phyloP scores from a whole-genome alignment of 2,329 filamentous ascomycete species.

The Penicillium vulpinum region DNA sequence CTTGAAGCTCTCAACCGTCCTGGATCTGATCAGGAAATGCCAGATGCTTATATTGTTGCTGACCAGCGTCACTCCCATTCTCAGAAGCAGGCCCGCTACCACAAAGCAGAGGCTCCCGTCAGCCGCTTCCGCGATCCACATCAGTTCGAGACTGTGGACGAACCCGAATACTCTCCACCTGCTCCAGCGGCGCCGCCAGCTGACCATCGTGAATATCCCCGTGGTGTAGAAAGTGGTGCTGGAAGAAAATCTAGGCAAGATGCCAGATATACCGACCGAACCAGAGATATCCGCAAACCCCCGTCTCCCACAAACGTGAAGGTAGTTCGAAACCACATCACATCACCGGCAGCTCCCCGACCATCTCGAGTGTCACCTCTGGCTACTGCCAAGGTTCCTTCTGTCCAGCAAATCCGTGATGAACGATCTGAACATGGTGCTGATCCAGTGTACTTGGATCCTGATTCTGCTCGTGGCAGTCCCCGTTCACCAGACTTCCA shows the following conservation, averaged over 20 bases:
- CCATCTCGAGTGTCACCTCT: slow-evolving; percentile 67
- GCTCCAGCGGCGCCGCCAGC: slow-evolving; percentile 41
- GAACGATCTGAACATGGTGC: slow-evolving; percentile 40
- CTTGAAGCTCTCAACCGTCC: slow-evolving; percentile 40
- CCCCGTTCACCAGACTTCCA: slow-evolving; percentile 44
- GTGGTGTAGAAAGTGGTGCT: slow-evolving; percentile 28
- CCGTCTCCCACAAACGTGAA: slow-evolving; percentile 52
- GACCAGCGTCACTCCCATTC: slow-evolving; percentile 34
- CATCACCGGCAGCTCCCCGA: slow-evolving; percentile 71
- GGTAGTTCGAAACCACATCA: slow-evolving; percentile 71
- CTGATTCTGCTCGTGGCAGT: slow-evolving; percentile 44
- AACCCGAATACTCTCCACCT: slow-evolving; percentile 52
- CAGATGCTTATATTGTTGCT: slow-evolving; percentile 42
- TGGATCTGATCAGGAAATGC: slow-evolving; percentile 41
- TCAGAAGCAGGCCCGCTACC: slow-evolving; percentile 32
- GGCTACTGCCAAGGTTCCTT: slow-evolving; percentile 53
- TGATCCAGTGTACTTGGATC: slow-evolving; percentile 28
- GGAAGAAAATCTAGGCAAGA: slow-evolving; percentile 41
- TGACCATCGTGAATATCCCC: slow-evolving; percentile 28
- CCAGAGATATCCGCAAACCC: slow-evolving; percentile 42
- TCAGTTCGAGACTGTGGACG: slow-evolving; percentile 42
- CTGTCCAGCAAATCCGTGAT: slow-evolving; percentile 58
- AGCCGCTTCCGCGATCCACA: slow-evolving; percentile 24
- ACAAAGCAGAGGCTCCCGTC: slow-evolving; percentile 20
- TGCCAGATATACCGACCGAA: slow-evolving; percentile 43